These are phyloP conservation scores for Spergularia marina DNA, from an alignment of 148 eudicot genomes.

Conservation along the genomic window DNA sequence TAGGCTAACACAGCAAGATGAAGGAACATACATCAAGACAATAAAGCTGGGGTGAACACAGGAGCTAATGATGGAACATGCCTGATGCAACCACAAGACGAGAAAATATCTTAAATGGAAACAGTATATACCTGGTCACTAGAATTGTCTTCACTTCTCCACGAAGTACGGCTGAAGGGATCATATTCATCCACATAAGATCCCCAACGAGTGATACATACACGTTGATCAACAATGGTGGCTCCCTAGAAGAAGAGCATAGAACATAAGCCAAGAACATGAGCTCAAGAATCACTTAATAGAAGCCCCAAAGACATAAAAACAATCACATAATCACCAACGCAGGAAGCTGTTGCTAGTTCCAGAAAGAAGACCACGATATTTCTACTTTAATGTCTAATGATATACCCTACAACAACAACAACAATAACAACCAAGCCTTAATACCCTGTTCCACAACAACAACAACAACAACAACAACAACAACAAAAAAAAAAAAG, in stretches of 20 bases:
- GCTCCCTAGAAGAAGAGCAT: conserved; percentile 52
- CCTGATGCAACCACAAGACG: not conserved
- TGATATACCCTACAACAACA: too few relatives aligned
- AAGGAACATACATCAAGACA: not conserved
- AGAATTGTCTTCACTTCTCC: conserved; percentile 49
- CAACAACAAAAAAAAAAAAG: too few relatives aligned
- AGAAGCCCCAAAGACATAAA: not conserved
- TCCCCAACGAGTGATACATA: conserved; percentile 84
- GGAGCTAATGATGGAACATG: not conserved
- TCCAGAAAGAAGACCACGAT: too few relatives aligned
- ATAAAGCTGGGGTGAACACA: not conserved
- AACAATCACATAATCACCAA: not conserved
- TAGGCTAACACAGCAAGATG: not conserved
- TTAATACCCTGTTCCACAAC: too few relatives aligned
- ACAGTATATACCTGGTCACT: conserved; percentile 38
- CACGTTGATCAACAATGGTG: conserved; percentile 68
- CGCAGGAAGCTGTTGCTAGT: not conserved
- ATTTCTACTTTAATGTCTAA: too few relatives aligned
- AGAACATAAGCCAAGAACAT: not conserved
- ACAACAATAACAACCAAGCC: too few relatives aligned
- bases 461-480: too few relatives aligned
- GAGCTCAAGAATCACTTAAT: not conserved
- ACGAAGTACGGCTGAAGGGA: conserved; percentile 57
- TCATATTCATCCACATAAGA: conserved; percentile 56
- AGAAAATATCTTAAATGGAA: not conserved